Evolutionary conservation across 2,329 filamentous ascomycete genomes (phyloP).

Genomic region (Cladosporium cucumerinum): DNA sequence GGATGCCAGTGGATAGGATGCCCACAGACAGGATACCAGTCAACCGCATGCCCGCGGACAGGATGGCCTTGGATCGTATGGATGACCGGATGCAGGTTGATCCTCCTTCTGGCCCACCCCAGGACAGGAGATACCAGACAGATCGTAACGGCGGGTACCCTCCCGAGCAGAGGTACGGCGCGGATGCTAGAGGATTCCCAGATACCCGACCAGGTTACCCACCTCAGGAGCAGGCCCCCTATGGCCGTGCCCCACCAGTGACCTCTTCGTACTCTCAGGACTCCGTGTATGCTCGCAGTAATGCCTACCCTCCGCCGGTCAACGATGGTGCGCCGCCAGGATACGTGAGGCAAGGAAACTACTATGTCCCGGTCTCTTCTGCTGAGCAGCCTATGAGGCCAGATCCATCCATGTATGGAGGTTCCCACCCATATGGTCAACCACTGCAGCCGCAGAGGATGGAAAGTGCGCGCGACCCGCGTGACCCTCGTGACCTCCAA

Average conservation of each 20-base stretch:
- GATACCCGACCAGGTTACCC: slow-evolving; percentile 19
- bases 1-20: slow-evolving; percentile 18
- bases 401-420: slow-evolving; percentile 9
- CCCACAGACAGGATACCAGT: slow-evolving; percentile 25
- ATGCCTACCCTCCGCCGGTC: slow-evolving; percentile 22
- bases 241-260: slow-evolving; percentile 23
- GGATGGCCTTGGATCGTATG: slow-evolving; percentile 25
- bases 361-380: slow-evolving; percentile 33
- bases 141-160: slow-evolving; percentile 23
- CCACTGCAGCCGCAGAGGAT: slow-evolving; percentile 16
- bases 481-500: slow-evolving; percentile 2
- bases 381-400: slow-evolving; percentile 25
- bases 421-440: slow-evolving; percentile 5
- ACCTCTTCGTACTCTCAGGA: slow-evolving; percentile 30
- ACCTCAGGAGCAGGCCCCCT: slow-evolving; percentile 2
- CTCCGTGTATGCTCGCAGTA: slow-evolving; percentile 29
- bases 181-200: slow-evolving; percentile 23
- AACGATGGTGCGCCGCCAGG: slow-evolving; percentile 33
- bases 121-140: slow-evolving; percentile 19
- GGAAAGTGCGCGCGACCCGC: slow-evolving; percentile 21
- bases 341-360: slow-evolving; percentile 34
- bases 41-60: slow-evolving; percentile 27
- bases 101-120: slow-evolving; percentile 20
- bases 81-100: slow-evolving; percentile 27
- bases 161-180: slow-evolving; percentile 22